Base-by-base conservation (phyloP, 2,329 filamentous ascomycete species). In the Curvularia sp. region DNA sequence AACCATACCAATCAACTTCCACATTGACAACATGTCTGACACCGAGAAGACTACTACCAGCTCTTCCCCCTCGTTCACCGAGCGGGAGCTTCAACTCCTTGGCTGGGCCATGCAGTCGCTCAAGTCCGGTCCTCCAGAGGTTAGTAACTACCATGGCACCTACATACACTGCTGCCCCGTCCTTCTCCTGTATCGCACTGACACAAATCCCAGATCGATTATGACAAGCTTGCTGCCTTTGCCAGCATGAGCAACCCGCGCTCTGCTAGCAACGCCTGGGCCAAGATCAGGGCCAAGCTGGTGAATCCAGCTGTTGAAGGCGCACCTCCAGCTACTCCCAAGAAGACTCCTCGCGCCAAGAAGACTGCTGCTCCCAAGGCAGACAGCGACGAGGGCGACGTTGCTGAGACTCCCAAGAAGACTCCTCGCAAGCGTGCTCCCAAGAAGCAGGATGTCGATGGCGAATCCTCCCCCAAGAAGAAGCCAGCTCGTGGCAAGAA, bases 181-280 rank as follows among this genome's bases (percentile, higher is more conserved):
- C 43, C 5, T 26, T 13, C 2, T 8, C 9, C 24, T 24, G 12
- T 41, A n/a, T 31, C 41, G 41, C n/a, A 52, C 53, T 66, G 5
- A 70, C 47, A 48, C 8, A 6, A n/a, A n/a, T 4, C 3, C 13
- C 20, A 78, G 76, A 68, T 78, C 54, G 76, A 78, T 63, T 75
- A 74, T 62, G 69, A 72, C 2, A 75, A 73, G 63, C 72, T 78
- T 18, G 76, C 76, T 7, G 44, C 4, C 4, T 71, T 75, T 39
- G 72, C 74, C 33, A 65, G 72, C 49, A 77, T 78, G 75, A 58
- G 65, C 62, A 77, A 78, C 57, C 68, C 69, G 7, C 70, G 74
- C 51, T 78, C 75, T 28, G 76, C 76, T 12, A 58, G 67, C 60
- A 78, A 78, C 49, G 74, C 75, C 31, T 77, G 75, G 75, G 66